Evolutionary conservation across 495 filamentous ascomycete species (phyloP).

Genomic region (Neurospora discreta): DNA sequence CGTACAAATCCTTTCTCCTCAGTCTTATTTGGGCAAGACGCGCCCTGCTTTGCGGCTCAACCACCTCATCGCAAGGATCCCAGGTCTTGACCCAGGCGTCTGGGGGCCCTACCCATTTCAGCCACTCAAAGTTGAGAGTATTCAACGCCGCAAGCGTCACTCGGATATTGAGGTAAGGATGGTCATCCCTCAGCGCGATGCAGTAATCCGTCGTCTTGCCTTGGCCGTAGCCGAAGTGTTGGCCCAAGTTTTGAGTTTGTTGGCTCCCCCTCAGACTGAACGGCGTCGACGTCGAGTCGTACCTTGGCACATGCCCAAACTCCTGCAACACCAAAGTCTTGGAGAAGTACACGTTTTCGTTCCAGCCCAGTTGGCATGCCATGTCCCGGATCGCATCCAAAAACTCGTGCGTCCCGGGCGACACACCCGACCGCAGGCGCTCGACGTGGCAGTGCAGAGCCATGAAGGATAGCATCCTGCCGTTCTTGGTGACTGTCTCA

Average conservation of each 20-base stretch:
- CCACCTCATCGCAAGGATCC: neutral
- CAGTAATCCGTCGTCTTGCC: neutral
- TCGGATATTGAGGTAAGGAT: neutral
- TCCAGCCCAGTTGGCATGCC: neutral
- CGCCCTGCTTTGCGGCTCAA: neutral
- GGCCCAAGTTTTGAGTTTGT: neutral
- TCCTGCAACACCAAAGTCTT: neutral
- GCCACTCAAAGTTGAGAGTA: neutral
- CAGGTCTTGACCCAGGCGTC: neutral
- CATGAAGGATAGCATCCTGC: neutral
- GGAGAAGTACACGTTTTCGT: neutral
- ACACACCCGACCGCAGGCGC: neutral
- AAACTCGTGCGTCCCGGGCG: neutral
- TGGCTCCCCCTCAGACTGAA: neutral
- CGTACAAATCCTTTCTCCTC: neutral
- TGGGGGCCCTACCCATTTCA: neutral
- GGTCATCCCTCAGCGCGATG: neutral
- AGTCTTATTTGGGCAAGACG: neutral
- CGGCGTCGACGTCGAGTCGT: neutral
- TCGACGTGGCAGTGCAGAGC: neutral
- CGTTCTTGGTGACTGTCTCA: neutral
- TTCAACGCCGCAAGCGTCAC: neutral
- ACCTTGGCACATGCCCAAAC: neutral
- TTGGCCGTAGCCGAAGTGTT: neutral
- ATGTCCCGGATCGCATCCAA: neutral